Evolutionary conservation across 2,329 filamentous ascomycete genomes (phyloP).

Genomic region (Parafenestella ontariensis): DNA sequence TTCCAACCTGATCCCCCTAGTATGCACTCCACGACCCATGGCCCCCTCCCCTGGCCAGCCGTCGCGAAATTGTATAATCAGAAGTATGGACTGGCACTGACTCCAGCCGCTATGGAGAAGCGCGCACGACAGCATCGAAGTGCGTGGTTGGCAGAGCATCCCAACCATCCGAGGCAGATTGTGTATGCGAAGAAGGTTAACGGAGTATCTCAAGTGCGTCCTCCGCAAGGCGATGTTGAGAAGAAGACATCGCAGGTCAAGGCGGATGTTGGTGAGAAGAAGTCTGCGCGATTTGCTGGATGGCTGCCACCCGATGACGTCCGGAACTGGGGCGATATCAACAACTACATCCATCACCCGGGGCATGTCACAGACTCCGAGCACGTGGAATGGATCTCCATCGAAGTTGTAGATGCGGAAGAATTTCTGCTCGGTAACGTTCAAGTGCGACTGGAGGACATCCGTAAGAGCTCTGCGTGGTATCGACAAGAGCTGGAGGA

Average conservation of each 20-base stretch:
- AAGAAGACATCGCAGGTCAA: too few species aligned
- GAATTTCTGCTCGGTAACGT: background rate
- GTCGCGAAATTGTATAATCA: conserved; percentile 17
- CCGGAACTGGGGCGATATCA: conserved; percentile 8
- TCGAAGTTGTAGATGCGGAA: conserved; percentile 3
- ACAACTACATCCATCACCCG: conserved; percentile 1
- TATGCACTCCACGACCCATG: conserved; percentile 10
- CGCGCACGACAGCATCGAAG: conserved; percentile 10
- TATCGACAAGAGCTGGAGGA: background rate
- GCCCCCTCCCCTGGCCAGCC: conserved; percentile 5
- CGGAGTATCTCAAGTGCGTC: too few species aligned
- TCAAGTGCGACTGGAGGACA: background rate
- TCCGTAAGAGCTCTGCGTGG: background rate
- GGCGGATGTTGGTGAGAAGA: background rate
- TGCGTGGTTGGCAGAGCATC: conserved; percentile 8
- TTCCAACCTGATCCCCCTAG: conserved; percentile 14
- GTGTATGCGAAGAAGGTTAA: conserved; percentile 8
- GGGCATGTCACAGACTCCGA: background rate
- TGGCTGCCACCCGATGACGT: conserved; percentile 10
- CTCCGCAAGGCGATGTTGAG: too few species aligned
- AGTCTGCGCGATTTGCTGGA: conserved; percentile 1
- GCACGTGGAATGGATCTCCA: background rate
- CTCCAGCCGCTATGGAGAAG: conserved; percentile 18
- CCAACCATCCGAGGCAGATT: conserved; percentile 10
- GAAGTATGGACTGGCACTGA: conserved; percentile 4